Evolutionary conservation across 78 protist genomes (phyloP).

Genomic region (Trichosphaerium sp.): DNA sequence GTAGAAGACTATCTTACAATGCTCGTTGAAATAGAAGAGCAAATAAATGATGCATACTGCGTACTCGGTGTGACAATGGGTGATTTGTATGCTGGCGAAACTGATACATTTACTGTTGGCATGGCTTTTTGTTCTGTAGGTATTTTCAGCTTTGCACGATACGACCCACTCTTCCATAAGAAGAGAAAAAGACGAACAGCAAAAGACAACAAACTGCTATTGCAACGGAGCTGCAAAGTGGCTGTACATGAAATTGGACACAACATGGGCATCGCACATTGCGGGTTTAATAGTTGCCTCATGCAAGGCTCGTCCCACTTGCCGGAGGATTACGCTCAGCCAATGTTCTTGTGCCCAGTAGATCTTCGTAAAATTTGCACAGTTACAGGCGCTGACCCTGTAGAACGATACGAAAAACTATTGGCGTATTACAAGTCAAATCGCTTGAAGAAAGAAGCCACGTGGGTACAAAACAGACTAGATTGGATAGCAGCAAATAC

Average conservation of each 20-base stretch:
- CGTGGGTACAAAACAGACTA: too few relatives aligned
- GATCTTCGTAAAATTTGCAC: not conserved
- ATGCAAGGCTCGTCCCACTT: not conserved
- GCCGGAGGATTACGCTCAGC: not conserved
- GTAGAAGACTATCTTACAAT: too few relatives aligned
- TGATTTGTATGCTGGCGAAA: not conserved
- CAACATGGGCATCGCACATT: not conserved
- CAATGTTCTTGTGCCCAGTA: not conserved
- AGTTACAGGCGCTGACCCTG: too few relatives aligned
- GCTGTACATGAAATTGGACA: not conserved
- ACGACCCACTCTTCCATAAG: not conserved
- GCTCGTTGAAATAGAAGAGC: too few relatives aligned
- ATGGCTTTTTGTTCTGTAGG: not conserved
- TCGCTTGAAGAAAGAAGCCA: too few relatives aligned
- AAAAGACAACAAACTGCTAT: not conserved
- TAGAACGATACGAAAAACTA: too few relatives aligned
- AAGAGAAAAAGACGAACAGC: not conserved
- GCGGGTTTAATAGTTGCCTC: not conserved
- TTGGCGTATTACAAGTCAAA: too few relatives aligned
- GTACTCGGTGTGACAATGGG: not conserved
- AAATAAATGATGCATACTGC: too few relatives aligned
- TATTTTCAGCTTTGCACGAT: not conserved
- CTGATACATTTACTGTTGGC: not conserved
- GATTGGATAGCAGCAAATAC: too few relatives aligned
- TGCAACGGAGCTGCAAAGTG: not conserved